Evolutionary conservation across 768 basidiomycete species (phyloP), one percentile per base, ranked within the genome.

Genomic region (Russula abietina): DNA sequence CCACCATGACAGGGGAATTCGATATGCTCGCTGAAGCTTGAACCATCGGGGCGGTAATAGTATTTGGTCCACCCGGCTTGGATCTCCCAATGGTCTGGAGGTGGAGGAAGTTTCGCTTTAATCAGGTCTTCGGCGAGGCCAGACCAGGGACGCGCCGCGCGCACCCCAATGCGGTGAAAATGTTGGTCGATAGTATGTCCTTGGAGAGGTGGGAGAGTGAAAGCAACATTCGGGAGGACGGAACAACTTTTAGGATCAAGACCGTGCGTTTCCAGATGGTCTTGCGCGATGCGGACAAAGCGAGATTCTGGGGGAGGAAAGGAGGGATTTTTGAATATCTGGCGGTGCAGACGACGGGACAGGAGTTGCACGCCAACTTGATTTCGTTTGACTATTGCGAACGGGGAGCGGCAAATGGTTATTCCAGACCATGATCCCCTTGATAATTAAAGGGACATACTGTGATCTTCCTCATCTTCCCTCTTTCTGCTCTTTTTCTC

Each of bases 11-110:
- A 79, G 0, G 88, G 89, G 69, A 77, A 85, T 3, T 83, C 77
- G 57, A 95, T 88, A 11, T 83, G 81, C 70, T 92, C 87, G 70
- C 79, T 81, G 73, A 85, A 88, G 69, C 87, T 84, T 24, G 86
- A 85, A 2, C 94, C 95, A 69, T 96, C 92, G 1, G 80, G 65
- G 54, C 76, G 78, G 70, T 83, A 76, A 64, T 84, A 70, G 70
- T 98, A 98, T 69, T 87, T 88, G 3, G 91, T 95, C 97, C 96
- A 98, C 14, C 96, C 96, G 0, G 87, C 78, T 72, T 83, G 86
- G 72, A 75, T 67, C 66, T 73, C 76, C 76, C 83, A 87, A 36
- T 72, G 67, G 7, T 79, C 76, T 0, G 88, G 87, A 66, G 80
- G 80, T 0, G 84, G 83, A 11, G 90, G 90, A 3, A 93, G 71